Conservation (phyloP, 2,329 filamentous ascomycete genomes). For the Ophiocordyceps camponoti-rufipedis region DNA sequence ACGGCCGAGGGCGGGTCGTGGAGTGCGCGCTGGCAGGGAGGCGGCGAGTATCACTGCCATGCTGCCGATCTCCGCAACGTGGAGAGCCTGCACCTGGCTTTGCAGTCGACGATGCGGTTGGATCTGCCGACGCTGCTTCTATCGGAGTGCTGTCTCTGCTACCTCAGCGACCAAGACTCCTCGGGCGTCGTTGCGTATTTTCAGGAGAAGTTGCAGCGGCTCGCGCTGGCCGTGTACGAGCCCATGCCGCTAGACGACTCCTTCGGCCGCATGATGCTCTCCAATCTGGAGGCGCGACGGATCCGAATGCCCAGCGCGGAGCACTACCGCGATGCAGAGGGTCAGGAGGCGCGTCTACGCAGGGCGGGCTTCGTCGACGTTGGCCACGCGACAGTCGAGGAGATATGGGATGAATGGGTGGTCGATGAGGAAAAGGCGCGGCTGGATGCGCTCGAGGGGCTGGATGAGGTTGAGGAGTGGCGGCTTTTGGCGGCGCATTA, state of each 20-base stretch:
- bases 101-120: constrained; percentile 19
- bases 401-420: constrained; percentile 67
- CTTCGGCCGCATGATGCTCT: constrained; percentile 83
- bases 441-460: constrained; percentile 61
- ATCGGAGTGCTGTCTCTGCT: constrained; percentile 92
- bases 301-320: constrained; percentile 74
- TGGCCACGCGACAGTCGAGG: constrained; percentile 25
- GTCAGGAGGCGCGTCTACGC: constrained; percentile 50
- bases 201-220: constrained; percentile 24
- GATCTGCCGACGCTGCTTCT: constrained; percentile 65
- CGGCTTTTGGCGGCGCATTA: constrained; percentile 75
- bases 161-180: constrained; percentile 51
- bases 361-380: constrained; percentile 42
- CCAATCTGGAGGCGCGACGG: constrained; percentile 65
- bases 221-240: constrained; percentile 66
- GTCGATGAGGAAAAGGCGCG: constrained; percentile 52
- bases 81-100: constrained; percentile 1
- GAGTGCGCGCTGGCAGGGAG: constrained; percentile 17
- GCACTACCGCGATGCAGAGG: constrained; percentile 46
- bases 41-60: constrained; percentile 35
- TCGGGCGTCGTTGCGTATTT: constrained; percentile 48
- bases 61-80: constrained; percentile 54
- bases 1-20: constrained; percentile 18
- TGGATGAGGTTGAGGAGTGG: constrained; percentile 96
- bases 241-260: constrained; percentile 68